Conservation (phyloP, 179 eudicot genomes). For the Sideroxylon spinosum region DNA sequence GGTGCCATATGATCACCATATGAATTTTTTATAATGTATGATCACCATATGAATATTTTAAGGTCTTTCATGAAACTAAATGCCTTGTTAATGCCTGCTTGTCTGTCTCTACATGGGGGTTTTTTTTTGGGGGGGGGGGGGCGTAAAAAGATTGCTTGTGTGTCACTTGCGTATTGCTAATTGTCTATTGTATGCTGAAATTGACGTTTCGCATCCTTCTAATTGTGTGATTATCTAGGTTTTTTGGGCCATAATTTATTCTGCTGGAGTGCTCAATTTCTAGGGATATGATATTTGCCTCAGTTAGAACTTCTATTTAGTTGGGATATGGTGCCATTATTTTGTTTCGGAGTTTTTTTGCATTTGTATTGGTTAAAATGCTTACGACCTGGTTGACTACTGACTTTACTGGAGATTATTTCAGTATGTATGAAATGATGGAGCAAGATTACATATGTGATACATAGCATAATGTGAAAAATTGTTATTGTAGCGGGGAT, state of each 20-base stretch:
- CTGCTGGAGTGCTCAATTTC: background rate
- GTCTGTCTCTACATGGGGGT: no score
- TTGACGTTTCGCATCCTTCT: background rate
- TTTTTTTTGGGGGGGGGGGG: no score
- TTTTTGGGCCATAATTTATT: background rate
- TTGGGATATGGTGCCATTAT: background rate
- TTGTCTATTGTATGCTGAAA: background rate
- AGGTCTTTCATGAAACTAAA: background rate
- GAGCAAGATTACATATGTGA: background rate
- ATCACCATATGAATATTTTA: background rate
- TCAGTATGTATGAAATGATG: background rate
- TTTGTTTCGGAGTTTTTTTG: background rate
- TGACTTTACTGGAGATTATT: background rate
- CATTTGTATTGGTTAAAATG: background rate
- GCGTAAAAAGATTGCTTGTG: background rate
- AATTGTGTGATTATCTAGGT: background rate
- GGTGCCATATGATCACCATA: slow-evolving; percentile 6
- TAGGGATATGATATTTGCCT: background rate
- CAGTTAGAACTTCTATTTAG: background rate
- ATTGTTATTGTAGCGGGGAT: background rate
- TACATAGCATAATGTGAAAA: background rate
- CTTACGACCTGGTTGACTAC: background rate
- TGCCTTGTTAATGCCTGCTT: no score
- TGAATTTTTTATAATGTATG: no score
- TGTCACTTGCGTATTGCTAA: background rate